Conservation (phyloP, 2,329 filamentous ascomycete species). For the Sporothrix sp. region DNA sequence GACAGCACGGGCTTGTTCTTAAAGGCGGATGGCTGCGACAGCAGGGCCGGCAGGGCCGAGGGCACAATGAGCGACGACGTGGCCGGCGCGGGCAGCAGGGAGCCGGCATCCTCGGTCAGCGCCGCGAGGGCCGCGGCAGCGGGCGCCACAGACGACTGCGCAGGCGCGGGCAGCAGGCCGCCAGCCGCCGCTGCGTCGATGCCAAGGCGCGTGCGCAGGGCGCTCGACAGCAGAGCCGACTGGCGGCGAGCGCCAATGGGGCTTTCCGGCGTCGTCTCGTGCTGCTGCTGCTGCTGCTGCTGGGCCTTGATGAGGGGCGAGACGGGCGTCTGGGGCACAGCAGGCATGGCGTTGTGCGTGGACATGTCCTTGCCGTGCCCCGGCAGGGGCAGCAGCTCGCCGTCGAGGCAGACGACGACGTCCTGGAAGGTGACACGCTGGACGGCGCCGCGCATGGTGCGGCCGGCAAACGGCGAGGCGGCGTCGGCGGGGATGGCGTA, state of each 20-base stretch:
- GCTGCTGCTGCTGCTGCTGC: constrained; percentile 29
- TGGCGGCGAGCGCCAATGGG: constrained; percentile 20
- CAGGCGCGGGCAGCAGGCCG: constrained; percentile 8
- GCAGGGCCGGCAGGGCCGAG: constrained; percentile 51
- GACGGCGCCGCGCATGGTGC: constrained; percentile 57
- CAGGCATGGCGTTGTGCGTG: constrained; percentile 45
- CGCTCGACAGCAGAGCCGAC: constrained; percentile 25
- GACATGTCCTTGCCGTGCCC: constrained; percentile 67
- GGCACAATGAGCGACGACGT: constrained; percentile 7
- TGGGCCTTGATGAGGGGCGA: constrained; percentile 50
- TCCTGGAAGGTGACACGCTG: constrained; percentile 68
- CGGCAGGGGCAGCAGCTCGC: constrained; percentile 46
- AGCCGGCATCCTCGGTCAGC: background rate
- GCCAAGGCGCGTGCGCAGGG: constrained; percentile 23
- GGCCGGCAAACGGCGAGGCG: constrained; percentile 63
- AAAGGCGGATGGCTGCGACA: constrained; percentile 70
- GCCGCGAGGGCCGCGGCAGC: constrained; percentile 30
- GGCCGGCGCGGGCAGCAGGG: background rate
- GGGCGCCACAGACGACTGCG: constrained; percentile 15
- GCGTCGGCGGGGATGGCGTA: constrained; percentile 42
- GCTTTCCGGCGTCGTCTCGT: constrained; percentile 16
- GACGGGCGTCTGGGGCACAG: constrained; percentile 33
- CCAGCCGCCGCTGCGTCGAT: constrained; percentile 13
- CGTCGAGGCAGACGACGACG: constrained; percentile 66
- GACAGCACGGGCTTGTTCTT: constrained; percentile 85